These are phyloP conservation scores for Apiotrichum veenhuisii DNA, from an alignment of 1,284 basidiomycete species.

Conservation along the genomic window DNA sequence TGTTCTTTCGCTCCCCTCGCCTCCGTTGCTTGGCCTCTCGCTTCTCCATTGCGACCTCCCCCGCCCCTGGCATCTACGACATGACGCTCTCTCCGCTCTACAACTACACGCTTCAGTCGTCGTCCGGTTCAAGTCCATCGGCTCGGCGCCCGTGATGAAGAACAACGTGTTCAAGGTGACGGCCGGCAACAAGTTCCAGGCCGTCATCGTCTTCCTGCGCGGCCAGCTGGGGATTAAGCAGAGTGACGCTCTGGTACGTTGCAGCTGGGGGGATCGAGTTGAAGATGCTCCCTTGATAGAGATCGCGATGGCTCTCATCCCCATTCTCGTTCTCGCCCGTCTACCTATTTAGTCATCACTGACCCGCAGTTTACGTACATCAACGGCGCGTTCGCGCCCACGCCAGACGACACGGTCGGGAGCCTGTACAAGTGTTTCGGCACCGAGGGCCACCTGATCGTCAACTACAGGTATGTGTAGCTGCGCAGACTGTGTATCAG, in stretches of 20 bases:
- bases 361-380: slow-evolving; percentile 98
- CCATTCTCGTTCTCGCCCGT: too few relatives aligned
- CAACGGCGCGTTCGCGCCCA: slow-evolving; percentile 93
- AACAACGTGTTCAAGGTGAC: slow-evolving; percentile 98
- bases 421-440: slow-evolving; percentile 83
- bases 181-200: slow-evolving; percentile 88
- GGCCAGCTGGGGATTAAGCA: slow-evolving; percentile 86
- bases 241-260: slow-evolving; percentile 76
- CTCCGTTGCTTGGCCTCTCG: too few relatives aligned
- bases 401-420: slow-evolving; percentile 86
- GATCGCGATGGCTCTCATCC: too few relatives aligned
- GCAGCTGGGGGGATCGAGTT: neutral
- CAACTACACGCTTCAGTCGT: slow-evolving; percentile 61
- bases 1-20: too few relatives aligned
- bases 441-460: slow-evolving; percentile 88
- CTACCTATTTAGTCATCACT: too few relatives aligned
- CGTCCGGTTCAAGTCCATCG: slow-evolving; percentile 97
- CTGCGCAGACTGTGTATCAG: neutral
- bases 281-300: too few relatives aligned
- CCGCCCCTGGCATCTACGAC: too few relatives aligned
- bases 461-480: slow-evolving; percentile 78
- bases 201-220: slow-evolving; percentile 88
- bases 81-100: too few relatives aligned
- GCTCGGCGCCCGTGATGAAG: slow-evolving; percentile 97
- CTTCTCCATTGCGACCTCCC: neutral